A percentile compares a stretch with the other conserved stretches of the same genome.
Evolutionary conservation across 1,284 basidiomycete genomes (phyloP).

Genomic region (Cutaneotrichosporon mucoides): DNA sequence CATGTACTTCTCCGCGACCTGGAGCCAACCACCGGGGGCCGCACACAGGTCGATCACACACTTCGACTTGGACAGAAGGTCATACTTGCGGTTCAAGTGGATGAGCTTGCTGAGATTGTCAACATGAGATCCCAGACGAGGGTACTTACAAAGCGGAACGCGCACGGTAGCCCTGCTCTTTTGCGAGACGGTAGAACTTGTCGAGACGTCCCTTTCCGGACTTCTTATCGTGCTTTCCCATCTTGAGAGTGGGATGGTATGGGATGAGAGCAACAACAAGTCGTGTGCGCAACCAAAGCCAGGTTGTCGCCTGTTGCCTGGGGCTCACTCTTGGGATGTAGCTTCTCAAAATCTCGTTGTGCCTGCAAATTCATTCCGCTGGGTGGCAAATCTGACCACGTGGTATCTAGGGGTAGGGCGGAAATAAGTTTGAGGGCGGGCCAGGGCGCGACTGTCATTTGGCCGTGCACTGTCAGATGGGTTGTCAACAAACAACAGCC

Average conservation of each 20-base stretch:
- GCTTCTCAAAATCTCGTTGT: slow-evolving; percentile 9
- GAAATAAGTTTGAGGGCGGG: no score
- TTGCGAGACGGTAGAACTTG: slow-evolving; percentile 78
- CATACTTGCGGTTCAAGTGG: slow-evolving; percentile 97
- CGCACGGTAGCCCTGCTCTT: slow-evolving; percentile 96
- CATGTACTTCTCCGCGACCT: slow-evolving; percentile 99
- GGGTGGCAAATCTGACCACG: no score
- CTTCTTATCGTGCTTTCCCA: slow-evolving; percentile 54
- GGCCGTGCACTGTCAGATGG: no score
- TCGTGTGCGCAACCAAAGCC: no score
- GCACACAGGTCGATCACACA: slow-evolving; percentile 99
- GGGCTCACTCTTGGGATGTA: no score
- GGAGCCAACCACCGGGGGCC: slow-evolving; percentile 98
- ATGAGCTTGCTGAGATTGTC: slow-evolving; percentile 70
- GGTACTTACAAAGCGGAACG: slow-evolving; percentile 80
- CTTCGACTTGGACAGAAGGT: slow-evolving; percentile 82
- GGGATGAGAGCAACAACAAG: not conserved
- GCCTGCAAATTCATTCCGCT: no score
- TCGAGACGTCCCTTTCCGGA: slow-evolving; percentile 81
- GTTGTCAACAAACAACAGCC: no score
- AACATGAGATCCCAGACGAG: not conserved
- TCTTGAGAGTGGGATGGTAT: slow-evolving; percentile 15
- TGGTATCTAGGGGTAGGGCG: no score
- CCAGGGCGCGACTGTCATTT: no score
- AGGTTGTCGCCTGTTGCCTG: no score